Conservation (phyloP, 2,329 filamentous ascomycete species). For the Cercospora sp. region DNA sequence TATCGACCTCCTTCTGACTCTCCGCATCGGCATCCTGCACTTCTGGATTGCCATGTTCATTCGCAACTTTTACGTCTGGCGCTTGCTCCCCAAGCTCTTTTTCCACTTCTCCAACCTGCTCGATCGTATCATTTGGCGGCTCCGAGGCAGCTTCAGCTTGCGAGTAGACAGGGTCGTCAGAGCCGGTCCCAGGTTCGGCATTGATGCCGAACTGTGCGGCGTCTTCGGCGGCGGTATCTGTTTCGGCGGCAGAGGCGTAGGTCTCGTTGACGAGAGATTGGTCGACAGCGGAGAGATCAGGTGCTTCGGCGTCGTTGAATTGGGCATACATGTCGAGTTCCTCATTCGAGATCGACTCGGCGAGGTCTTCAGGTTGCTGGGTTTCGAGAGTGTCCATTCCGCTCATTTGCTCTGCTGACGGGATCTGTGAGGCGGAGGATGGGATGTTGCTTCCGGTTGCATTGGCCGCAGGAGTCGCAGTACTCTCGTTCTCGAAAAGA, state of each 20-base stretch:
- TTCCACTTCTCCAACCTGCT: conserved; percentile 22
- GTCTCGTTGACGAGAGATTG: conserved; percentile 20
- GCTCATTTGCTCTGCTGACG: conserved; percentile 4
- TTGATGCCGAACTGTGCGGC: conserved; percentile 23
- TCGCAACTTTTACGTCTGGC: conserved; percentile 4
- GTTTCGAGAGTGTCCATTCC: conserved; percentile 1
- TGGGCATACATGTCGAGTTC: conserved; percentile 4
- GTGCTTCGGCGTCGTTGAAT: background rate
- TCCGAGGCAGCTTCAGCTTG: background rate
- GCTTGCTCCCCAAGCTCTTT: conserved; percentile 25
- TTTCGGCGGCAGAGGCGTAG: conserved; percentile 2
- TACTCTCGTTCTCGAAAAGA: conserved; percentile 4
- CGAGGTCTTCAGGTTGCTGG: background rate
- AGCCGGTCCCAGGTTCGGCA: background rate
- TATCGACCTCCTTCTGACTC: conserved; percentile 4
- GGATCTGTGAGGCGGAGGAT: background rate
- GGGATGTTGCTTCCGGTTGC: background rate
- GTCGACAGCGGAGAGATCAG: conserved; percentile 13
- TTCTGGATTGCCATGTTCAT: background rate
- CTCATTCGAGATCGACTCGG: background rate
- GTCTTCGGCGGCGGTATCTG: conserved; percentile 15
- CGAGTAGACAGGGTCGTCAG: conserved; percentile 7
- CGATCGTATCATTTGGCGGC: conserved; percentile 9
- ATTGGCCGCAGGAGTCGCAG: background rate
- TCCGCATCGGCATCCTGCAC: conserved; percentile 5